Base-by-base conservation (phyloP, 1,139 yeast genomes). In the Waltiozyma sp. region DNA sequence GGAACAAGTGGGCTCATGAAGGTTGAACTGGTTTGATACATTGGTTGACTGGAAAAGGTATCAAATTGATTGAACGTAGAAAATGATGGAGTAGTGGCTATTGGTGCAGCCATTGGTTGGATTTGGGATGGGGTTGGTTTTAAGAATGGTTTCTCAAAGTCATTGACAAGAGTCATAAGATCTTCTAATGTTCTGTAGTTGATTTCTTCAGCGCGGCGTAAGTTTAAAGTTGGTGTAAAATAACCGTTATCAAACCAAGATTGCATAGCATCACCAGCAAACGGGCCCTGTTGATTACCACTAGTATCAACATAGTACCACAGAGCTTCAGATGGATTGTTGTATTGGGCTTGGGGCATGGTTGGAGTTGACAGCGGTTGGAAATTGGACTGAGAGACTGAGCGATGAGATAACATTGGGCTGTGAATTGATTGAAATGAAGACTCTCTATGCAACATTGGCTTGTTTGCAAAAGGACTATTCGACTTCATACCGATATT, bases 261-360 rank as follows among this genome's bases (percentile, higher is more conserved):
- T 50, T 85, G 93, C 95, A 86, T 86, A 65, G 73, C 63, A 24
- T 66, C 63, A 1, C 93, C 88, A 42, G 70, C 69, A 58, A 85
- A 86, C 2, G 95, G 95, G 21, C 95, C 95, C 56, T 84, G 94
- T 48, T 77, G 80, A 43, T 64, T 71, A 2, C 85, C 86, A 39
- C 72, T 62, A 1, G 86, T 79, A 57, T 86, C 95, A 45, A 79
- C 65, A 56, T 86, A 86, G 47, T 63, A 67, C 95, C 95, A 86
- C 45, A 70, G 66, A 52, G 80, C 69, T 42, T 68, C 62, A 19
- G 47, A 38, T 45, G 45, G 33, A 39, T 51, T n/a, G 31, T 43
- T 35, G 38, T 44, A n/a, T 23, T 43, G 36, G 13, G 40, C 40
- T 21, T 23, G 40, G 38, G 26, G 38, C 42, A 62, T 5, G 59